Base-by-base conservation (phyloP, 257 asterid genomes). In the Nemophila menziesii region DNA sequence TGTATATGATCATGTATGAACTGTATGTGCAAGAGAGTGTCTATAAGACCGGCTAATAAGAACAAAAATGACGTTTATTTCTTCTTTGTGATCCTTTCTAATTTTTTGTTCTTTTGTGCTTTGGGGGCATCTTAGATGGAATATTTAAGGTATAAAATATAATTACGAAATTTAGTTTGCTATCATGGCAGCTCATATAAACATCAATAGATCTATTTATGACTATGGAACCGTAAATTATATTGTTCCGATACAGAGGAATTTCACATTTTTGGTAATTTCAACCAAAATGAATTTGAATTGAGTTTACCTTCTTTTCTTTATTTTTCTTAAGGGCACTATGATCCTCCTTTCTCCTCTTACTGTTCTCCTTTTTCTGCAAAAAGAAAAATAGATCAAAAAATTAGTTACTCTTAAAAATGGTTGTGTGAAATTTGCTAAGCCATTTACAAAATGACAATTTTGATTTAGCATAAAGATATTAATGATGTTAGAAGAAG, bases 331-430 rank as follows among this genome's bases (percentile, higher is more conserved):
- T 71, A 33, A 86, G 59, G 16, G 67, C 60, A 60, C 40, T 56
- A 44, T 71, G 75, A 39, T 82, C 97, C 11, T 87, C 95, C 66
- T 87, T 87, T 73, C 92, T 75, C 70, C 92, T 76, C 82, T 79
- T 87, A 55, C 95, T 87, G 38, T 56, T 79, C 68, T 82, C 97
- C 74, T 79, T 86, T 62, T 73, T 80, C 93, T 87, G 93, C 43
- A 19, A 8, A 18, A 17, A 19, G 20, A 19, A 5, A 41, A 19
- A 8, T 18, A 11, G 3, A 40, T 40, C 44, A 40, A 6, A 17
- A 15, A 40, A 8, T 16, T 16, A 13, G 23, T 29, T 13, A 26
- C 36, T 29, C 5, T 7, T 29, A 29, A 29, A 29, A 29, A 29
- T 29, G 36, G 12, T 7, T 29, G 9, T 7, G 36, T 7, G 8